Evolutionary conservation across 495 filamentous ascomycete genomes (phyloP), one percentile per base, ranked within the genome.

Genomic region (Halenospora varia): DNA sequence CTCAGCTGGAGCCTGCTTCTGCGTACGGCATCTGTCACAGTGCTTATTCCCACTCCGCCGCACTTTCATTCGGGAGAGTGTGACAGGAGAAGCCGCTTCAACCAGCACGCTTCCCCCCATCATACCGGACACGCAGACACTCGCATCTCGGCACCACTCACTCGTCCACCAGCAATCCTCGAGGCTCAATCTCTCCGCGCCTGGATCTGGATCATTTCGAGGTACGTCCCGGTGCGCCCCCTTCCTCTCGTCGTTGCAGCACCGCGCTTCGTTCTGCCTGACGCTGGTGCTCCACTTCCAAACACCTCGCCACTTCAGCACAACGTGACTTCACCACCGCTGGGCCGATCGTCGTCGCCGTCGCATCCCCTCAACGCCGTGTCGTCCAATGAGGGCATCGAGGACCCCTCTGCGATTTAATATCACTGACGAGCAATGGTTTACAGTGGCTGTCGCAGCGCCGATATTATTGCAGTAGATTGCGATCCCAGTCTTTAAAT

Each of bases 181-280:
- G 47, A 18, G 9, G n/a, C 35, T 53, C 26, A 44, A 44, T 39
- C 22, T 54, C 22, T 2, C 20, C 26, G 25, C 3, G 17, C 29
- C 22, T 26, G 48, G 13, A 40, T 55, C 41, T 47, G 24, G 25
- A 23, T 47, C 35, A 40, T 42, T 39, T 17, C 15, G 6, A 53
- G 56, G 56, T 59, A 59, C 48, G 56, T 59, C 23, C 56, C 56
- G 49, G 20, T 53, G 49, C 48, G 42, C 55, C 35, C 20, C 39
- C 29, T 35, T 57, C 18, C 11, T 10, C 22, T 39, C 25, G 2
- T 9, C 29, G 25, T 6, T 35, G 56, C 39, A 9, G 23, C 54
- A 48, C 51, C 13, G 35, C 55, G 57, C 51, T 26, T 49, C 50
- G 29, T 35, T 35, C 29, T 4, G 29, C 29, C 29, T 4, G 29